Evolutionary conservation across 2,329 filamentous ascomycete species (phyloP), one percentile per base, ranked within the genome.

Genomic region (Orbilia brochopaga): DNA sequence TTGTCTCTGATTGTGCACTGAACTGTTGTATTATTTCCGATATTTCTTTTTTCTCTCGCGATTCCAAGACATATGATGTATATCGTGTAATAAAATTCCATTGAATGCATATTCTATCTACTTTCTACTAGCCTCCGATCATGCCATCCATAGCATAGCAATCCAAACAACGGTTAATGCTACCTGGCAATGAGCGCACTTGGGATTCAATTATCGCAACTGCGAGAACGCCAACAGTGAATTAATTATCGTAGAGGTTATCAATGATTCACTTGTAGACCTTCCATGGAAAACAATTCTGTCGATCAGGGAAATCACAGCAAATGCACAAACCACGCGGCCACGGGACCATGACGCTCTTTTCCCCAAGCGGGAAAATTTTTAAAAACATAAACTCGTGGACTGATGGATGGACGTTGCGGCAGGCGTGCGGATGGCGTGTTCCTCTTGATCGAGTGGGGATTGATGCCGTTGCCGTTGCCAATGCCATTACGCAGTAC

Each of bases 341-440:
- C 52, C 65, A 69, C 65, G 65, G 65, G 65, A 69, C 53, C 51
- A 44, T 57, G 58, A 53, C 44, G 40, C 24, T 69, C 65, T 27
- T 54, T 57, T 37, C 65, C 35, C 27, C 57, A 63, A 62, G 24
- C n/a, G 44, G 65, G 55, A n/a, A 67, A 46, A 6, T 37, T 42
- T n/a, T n/a, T n/a, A n/a, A n/a, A n/a, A n/a, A n/a, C n/a, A n/a
- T 52, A 40, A 51, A 46, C 5, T 32, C 17, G 8, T 11, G n/a
- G n/a, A n/a, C n/a, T n/a, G n/a, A n/a, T 44, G 11, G 11, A 30
- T 4, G 21, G 37, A 32, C 15, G 5, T 17, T 51, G 17, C 23
- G n/a, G n/a, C 52, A n/a, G 27, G 1, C 13, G 10, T 21, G 24
- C 30, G 19, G 46, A 21, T 27, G 44, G 57, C 57, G 46, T 51